phyloP scores from a whole-genome alignment of 129 eudicot genomes.

The Helianthus tuberosus region DNA sequence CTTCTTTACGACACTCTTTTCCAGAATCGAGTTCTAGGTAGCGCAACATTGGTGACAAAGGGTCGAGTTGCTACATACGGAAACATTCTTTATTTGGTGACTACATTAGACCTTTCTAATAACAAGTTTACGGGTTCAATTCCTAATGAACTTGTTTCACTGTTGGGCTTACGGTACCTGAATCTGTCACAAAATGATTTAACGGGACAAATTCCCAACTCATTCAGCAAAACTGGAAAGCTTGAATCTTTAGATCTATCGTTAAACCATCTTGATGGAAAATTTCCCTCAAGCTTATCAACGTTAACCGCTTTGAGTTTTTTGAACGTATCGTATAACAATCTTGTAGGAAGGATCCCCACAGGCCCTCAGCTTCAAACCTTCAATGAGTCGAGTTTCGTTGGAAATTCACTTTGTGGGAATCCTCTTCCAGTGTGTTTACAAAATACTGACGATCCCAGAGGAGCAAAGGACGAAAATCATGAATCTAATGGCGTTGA shows the following conservation, averaged over 20 bases:
- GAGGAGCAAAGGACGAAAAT: background rate
- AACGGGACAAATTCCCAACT: constrained; percentile 26
- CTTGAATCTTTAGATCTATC: constrained; percentile 35
- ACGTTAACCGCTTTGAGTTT: background rate
- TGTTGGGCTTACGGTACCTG: constrained; percentile 9
- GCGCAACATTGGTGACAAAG: constrained; percentile 21
- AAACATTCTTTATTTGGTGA: constrained; percentile 4
- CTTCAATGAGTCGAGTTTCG: constrained; percentile 10
- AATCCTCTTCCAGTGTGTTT: constrained; percentile 11
- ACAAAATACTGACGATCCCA: background rate
- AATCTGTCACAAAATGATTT: constrained; percentile 28
- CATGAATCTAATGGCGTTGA: constrained; percentile 22
- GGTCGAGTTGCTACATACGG: constrained; percentile 3
- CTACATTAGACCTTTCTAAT: constrained; percentile 26
- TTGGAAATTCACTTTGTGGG: constrained; percentile 21
- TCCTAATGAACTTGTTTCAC: constrained; percentile 12
- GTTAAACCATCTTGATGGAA: constrained; percentile 28
- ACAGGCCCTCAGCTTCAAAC: constrained; percentile 20
- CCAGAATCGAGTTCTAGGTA: background rate
- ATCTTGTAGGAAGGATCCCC: constrained; percentile 26
- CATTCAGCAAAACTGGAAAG: constrained; percentile 1
- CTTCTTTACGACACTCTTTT: background rate
- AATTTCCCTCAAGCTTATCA: constrained; percentile 21
- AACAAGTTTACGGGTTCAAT: constrained; percentile 22
- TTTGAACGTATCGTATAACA: constrained; percentile 34